Evolutionary conservation across 345 rosid species (phyloP), one percentile per base, ranked within the genome.

Genomic region (Gynandropsis gynandra): DNA sequence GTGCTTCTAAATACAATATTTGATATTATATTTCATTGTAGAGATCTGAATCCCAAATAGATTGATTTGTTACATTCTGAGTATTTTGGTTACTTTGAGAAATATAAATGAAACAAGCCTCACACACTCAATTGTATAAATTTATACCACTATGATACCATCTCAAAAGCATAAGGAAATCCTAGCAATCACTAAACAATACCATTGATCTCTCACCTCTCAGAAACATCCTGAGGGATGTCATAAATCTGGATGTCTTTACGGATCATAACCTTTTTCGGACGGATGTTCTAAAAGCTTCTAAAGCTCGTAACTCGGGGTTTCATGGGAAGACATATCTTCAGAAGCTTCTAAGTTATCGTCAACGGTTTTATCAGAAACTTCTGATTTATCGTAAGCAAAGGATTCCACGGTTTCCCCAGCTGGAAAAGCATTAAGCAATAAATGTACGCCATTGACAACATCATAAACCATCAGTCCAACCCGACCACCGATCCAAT

Each of bases 401-500:
- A 54, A 53, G 12, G 60, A 15, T 47, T 33, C 63, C 38, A 18
- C 50, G 4, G 44, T 34, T 39, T 62, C 80, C 53, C 56, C 82
- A 42, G 63, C 46, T 36, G 67, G 75, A 59, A 62, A 70, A 63
- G 68, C 52, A 35, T 64, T 76, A 65, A 76, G 50, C 65, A 85
- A 63, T 73, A 52, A 75, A 43, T 87, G 62, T 7, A 78, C 76
- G 16, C 98, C 98, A 56, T 71, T 77, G 39, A 69, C 76, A 48
- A 92, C 89, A 65, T 92, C 98, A 17, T 87, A 87, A 20, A 79
- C 76, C 98, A 92, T 92, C 8, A 92, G 69, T 10, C 95, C 98
- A 7, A 92, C 72, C 52, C 98, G 73, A 52, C 89, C 98, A 0
- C 98, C 98, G n/a, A 85, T 50, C 96, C 98, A 92, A 82, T 93